phyloP scores from a whole-genome alignment of 441 rosid genomes.

The Gossypium davidsonii region DNA sequence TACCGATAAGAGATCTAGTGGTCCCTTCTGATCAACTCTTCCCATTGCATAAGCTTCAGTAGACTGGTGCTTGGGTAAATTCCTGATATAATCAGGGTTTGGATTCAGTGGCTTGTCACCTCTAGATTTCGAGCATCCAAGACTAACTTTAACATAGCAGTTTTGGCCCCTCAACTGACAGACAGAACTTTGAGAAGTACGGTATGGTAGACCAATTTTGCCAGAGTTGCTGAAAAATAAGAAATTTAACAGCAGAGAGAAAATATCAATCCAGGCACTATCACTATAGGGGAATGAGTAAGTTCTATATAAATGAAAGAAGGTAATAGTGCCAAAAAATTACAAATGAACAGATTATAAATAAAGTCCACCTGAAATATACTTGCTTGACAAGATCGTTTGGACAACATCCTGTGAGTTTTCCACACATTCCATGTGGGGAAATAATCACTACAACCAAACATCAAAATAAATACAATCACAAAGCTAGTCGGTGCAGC shows the following conservation, averaged over 20 bases:
- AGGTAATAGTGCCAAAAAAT: background rate
- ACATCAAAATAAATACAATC: constrained; percentile 20
- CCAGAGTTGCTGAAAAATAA: constrained; percentile 50
- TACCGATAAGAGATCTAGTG: constrained; percentile 31
- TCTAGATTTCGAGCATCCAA: constrained; percentile 62
- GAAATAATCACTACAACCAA: constrained; percentile 74
- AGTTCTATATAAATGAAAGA: background rate
- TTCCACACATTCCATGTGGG: constrained; percentile 97
- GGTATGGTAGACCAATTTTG: constrained; percentile 65
- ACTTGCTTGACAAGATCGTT: constrained; percentile 96
- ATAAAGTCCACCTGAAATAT: constrained; percentile 54
- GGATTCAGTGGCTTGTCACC: constrained; percentile 44
- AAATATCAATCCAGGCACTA: constrained; percentile 16
- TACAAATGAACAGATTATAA: constrained; percentile 2
- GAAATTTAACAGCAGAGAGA: constrained; percentile 18
- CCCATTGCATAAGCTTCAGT: constrained; percentile 56
- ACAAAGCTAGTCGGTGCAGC: constrained; percentile 20
- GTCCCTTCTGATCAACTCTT: constrained; percentile 57
- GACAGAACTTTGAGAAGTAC: constrained; percentile 57
- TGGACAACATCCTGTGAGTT: constrained; percentile 90
- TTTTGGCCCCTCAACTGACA: constrained; percentile 62
- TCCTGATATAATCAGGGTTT: constrained; percentile 36
- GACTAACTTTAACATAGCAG: constrained; percentile 77
- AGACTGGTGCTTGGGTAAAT: constrained; percentile 52
- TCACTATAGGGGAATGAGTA: background rate